Conservation (phyloP, 805 yeast species). For the Schizosaccharomyces cryophilus region DNA sequence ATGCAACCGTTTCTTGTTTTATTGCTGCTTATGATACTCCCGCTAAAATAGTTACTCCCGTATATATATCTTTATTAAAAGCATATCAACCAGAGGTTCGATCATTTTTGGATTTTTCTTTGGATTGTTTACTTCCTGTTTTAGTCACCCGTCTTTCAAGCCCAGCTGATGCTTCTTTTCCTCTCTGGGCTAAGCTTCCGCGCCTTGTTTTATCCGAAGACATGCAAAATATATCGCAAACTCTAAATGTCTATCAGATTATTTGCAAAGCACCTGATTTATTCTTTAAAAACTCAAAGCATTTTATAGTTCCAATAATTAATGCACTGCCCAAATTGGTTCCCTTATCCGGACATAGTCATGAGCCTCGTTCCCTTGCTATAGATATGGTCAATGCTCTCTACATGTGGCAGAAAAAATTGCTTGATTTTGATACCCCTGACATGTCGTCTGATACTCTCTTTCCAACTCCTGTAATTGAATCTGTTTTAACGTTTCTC, state of each 20-base stretch:
- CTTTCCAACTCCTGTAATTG: neutral
- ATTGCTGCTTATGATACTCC: slow-evolving; percentile 77
- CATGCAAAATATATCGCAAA: slow-evolving; percentile 61
- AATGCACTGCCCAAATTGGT: neutral
- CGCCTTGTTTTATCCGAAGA: slow-evolving; percentile 75
- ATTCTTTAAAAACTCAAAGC: neutral
- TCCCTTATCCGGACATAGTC: neutral
- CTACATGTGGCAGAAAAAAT: neutral
- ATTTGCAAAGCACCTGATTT: neutral
- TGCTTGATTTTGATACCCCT: neutral
- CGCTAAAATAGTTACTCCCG: slow-evolving; percentile 65
- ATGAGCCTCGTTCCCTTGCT: neutral
- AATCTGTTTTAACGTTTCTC: slow-evolving; percentile 21
- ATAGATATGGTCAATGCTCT: neutral
- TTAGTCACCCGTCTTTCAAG: slow-evolving; percentile 39
- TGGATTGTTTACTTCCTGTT: slow-evolving; percentile 65
- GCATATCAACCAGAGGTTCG: slow-evolving; percentile 71
- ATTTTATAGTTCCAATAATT: neutral
- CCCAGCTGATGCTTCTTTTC: slow-evolving; percentile 6
- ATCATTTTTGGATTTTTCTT: slow-evolving; percentile 58
- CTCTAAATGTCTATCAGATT: slow-evolving; percentile 39
- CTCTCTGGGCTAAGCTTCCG: slow-evolving; percentile 79
- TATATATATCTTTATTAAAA: slow-evolving; percentile 68
- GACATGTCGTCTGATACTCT: neutral
- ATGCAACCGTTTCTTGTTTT: slow-evolving; percentile 65